Evolutionary conservation across 139 green algal genomes (phyloP), one percentile per base, ranked within the genome.

Genomic region (Picochlorum sp.): DNA sequence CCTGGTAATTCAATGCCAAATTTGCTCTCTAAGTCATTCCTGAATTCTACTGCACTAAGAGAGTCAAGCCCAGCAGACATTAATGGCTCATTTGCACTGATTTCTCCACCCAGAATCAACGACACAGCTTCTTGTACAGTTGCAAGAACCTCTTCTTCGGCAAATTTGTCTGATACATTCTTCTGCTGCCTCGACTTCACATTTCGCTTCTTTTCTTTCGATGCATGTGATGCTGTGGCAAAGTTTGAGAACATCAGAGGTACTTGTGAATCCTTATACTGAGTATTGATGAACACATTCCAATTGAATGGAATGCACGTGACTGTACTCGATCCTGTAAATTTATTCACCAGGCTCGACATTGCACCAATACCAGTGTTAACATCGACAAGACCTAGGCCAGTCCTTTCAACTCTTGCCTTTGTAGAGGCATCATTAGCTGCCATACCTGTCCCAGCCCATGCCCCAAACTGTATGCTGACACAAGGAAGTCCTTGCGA

Each of bases 1-100:
- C 74, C 60, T 4, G 86, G 86, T 21, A 94, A 73, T 57, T 92
- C 81, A 3, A 88, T 24, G 0, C 68, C 72, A 24, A 90, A 81
- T 21, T 49, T 54, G 1, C 28, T 24, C 14, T 84, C 75, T 34
- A 94, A 73, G 11, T 70, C 63, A 75, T 91, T 93, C 37, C 85
- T 70, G 63, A 93, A 77, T 74, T 93, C 86, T 30, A 92, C 84
- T 23, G 84, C 71, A 0, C 75, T 87, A 28, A 94, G 72, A 24
- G 72, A 86, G 65, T 92, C 86, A 38, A 92, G 61, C 1, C 86
- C 86, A 13, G 78, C 74, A 15, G 49, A 63, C 70, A 77, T 77
- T 0, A 77, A 65, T 5, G 70, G 70, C 38, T 77, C 61, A 45
- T 72, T 49, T 5, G 58, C 23, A 38, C 67, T 47, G 6, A 72